Evolutionary conservation across 2,329 filamentous ascomycete species (phyloP).

Genomic region (Cladosporium velox): DNA sequence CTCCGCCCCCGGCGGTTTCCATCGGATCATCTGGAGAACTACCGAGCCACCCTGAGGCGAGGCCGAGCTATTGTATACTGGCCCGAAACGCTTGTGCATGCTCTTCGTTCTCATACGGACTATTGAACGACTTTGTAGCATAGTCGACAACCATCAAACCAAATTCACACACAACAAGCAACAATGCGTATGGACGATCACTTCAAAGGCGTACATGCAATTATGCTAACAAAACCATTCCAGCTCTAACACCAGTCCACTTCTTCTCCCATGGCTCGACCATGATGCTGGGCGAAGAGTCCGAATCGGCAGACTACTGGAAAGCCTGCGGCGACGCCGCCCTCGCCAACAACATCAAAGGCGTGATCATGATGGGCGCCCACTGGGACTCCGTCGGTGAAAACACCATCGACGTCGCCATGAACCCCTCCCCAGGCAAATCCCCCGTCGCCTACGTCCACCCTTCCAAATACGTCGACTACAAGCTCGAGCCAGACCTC

Average conservation of each 20-base stretch:
- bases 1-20: background rate
- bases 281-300: slow-evolving; percentile 70
- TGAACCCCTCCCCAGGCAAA: slow-evolving; percentile 62
- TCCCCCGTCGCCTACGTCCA: slow-evolving; percentile 67
- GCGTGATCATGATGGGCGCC: slow-evolving; percentile 63
- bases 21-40: background rate
- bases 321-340: slow-evolving; percentile 65
- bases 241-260: slow-evolving; percentile 56
- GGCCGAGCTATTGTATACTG: background rate
- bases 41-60: background rate
- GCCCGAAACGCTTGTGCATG: background rate
- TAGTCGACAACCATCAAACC: background rate
- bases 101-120: background rate
- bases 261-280: slow-evolving; percentile 72
- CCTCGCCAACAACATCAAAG: slow-evolving; percentile 60
- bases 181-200: background rate
- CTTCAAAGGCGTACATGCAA: background rate
- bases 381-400: slow-evolving; percentile 64
- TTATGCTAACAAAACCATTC: background rate
- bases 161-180: background rate
- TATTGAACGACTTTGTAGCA: background rate
- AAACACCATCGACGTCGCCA: slow-evolving; percentile 58
- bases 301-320: slow-evolving; percentile 64
- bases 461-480: slow-evolving; percentile 64
- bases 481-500: slow-evolving; percentile 63